Percentiles rank a stretch among this genome's conserved stretches.
phyloP scores from a whole-genome alignment of 2,329 filamentous ascomycete species.

The Neoarthrinium moseri region DNA sequence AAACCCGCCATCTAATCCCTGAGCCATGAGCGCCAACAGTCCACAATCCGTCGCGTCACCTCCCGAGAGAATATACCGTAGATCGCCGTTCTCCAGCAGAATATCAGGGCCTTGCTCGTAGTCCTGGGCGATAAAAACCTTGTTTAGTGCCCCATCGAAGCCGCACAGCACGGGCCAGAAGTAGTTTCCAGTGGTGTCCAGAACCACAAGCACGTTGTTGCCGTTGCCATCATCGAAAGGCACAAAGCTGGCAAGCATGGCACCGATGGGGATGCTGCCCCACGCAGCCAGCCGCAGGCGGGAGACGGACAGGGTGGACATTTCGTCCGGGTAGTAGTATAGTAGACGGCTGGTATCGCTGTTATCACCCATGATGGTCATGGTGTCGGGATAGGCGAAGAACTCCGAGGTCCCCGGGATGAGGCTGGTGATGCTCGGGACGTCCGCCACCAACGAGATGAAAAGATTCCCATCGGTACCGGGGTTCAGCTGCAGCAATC shows the following conservation, averaged over 20 bases:
- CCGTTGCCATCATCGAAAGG: constrained; percentile 3
- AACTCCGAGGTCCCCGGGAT: background rate
- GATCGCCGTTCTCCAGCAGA: background rate
- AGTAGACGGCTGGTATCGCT: background rate
- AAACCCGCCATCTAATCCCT: background rate
- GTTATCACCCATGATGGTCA: constrained; percentile 3
- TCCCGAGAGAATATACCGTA: background rate
- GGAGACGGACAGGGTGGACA: background rate
- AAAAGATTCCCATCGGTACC: constrained; percentile 4
- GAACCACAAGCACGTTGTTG: background rate
- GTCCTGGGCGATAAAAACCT: constrained; percentile 3
- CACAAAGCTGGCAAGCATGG: background rate
- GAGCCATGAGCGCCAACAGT: background rate
- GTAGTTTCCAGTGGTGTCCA: constrained; percentile 2
- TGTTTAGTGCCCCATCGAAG: background rate
- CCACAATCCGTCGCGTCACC: background rate
- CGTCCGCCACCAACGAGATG: background rate
- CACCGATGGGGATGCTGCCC: background rate
- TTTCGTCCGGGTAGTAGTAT: constrained; percentile 3
- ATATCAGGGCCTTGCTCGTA: background rate
- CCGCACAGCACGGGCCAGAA: background rate
- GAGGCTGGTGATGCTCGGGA: background rate
- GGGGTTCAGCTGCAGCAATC: background rate
- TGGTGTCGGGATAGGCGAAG: background rate
- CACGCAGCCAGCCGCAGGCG: background rate